A percentile compares a stretch with the other conserved stretches of the same genome.
phyloP scores from a whole-genome alignment of 2,329 filamentous ascomycete species.

The Clonostachys rhizophaga region DNA sequence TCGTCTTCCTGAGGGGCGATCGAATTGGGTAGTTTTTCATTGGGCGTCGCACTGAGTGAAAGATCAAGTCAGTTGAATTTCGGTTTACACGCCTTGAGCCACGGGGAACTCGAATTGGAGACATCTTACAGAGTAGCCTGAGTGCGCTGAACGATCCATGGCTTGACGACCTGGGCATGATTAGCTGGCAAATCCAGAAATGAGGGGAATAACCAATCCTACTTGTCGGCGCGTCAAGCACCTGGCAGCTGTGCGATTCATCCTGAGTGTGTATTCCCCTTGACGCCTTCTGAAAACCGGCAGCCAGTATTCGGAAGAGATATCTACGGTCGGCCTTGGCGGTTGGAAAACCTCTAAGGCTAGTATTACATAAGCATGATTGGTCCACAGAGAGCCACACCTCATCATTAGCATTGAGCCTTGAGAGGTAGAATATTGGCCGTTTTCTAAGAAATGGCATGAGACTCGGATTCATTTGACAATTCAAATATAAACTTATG shows the following conservation, averaged over 20 bases:
- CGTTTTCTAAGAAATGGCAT: too few species aligned
- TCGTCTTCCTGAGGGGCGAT: background rate
- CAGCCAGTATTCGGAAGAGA: too few species aligned
- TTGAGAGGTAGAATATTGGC: too few species aligned
- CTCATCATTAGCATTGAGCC: too few species aligned
- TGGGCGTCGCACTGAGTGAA: conserved; percentile 1
- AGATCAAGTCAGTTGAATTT: background rate
- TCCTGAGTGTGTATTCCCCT: conserved; percentile 10
- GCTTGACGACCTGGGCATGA: conserved; percentile 3
- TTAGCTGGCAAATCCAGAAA: background rate
- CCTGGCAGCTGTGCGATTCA: conserved; percentile 19
- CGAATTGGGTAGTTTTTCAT: background rate
- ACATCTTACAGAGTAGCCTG: conserved; percentile 15
- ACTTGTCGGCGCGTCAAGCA: conserved; percentile 15
- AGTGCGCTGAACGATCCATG: conserved; percentile 14
- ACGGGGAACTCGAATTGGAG: background rate
- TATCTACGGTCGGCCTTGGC: too few species aligned
- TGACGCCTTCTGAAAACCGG: too few species aligned
- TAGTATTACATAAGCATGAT: too few species aligned
- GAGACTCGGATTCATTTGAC: too few species aligned
- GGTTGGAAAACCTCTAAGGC: too few species aligned
- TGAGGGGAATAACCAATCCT: background rate
- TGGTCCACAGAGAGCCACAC: too few species aligned
- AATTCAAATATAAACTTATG: too few species aligned
- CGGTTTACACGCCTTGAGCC: background rate